Base-by-base conservation (phyloP, 805 yeast genomes). In the Candida golubevii region DNA sequence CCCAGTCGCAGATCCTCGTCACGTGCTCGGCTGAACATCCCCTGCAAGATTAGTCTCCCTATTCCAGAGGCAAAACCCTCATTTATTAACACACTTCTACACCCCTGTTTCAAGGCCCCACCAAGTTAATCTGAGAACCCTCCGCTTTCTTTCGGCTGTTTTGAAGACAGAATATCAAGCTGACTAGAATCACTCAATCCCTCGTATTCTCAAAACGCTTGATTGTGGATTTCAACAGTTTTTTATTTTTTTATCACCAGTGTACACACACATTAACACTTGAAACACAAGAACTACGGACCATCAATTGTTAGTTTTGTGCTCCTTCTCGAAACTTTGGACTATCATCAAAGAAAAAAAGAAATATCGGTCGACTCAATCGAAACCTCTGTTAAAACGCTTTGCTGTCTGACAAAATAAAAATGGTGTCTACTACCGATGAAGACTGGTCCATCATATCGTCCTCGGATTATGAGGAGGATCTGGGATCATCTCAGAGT, bases 361-460 rank as follows among this genome's bases (percentile, higher is more conserved):
- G 23, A 18, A 18, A 18, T 18, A 18, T 5, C 23, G 23, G 23
- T 18, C 23, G 23, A 18, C 23, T 18, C 5, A 18, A 18, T 18
- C 3, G 23, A 5, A 18, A 18, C 23, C 23, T 5, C 23, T 18
- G 23, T 5, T 18, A 18, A 18, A 18, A 18, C 23, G 23, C 3
- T 18, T 18, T 18, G 23, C 23, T 18, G 4, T 18, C 23, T 18
- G 23, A 3, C 23, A 18, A 18, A 18, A 18, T 3, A 18, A 18
- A 29, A 6, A 43, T 41, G 33, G 23, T 38, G 11, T 33, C 41
- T 28, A 39, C 48, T 15, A 48, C 55, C 28, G 74, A 70, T 38
- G 75, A 71, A 56, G 75, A 71, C 37, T 71, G 75, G 75, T 63
- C 75, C 7, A 65, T 71, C 34, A 71, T 71, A 15, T 67, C 72